Evolutionary conservation across 2,329 filamentous ascomycete genomes (phyloP), one percentile per base, ranked within the genome.

Genomic region (Penicillium decumbens): DNA sequence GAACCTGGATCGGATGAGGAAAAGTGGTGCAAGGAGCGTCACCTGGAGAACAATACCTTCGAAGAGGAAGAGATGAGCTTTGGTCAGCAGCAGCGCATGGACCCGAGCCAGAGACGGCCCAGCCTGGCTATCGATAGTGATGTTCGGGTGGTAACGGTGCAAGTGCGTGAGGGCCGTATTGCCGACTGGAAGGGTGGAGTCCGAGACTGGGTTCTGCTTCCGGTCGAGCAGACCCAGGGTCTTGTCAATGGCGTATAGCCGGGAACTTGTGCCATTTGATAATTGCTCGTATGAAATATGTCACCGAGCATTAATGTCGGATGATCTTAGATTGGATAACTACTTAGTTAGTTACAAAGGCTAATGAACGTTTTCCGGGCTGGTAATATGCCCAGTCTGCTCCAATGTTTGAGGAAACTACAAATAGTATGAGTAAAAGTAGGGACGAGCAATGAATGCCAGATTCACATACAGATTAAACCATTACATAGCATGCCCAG

Each of bases 181-280:
- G 90, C 88, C 57, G 93, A 95, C 69, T 95, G 88, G 87, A 95
- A 95, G 75, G 92, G 93, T n/a, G 82, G 84, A 12, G 89, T 97
- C 4, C 82, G 87, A 61, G 92, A 97, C 66, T 97, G 83, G 82
- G 55, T 63, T 25, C 56, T 77, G 49, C 65, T 75, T 27, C 60
- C 65, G 33, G 62, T 66, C 29, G 67, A 64, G 27, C 61, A 53
- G 28, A 44, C 57, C 4, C 52, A 50, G 13, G 41, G 56, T 1
- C 46, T 65, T 30, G 61, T 69, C 40, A 71, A 70, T 57, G 68
- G 68, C 27, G 50, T 64, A 46, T 57, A 54, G 41, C 50, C 15
- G 35, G 54, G 45, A 38, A 41, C 28, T 3, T 27, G 2, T 12
- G 33, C 33, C 18, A 20, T 20, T 5, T 20, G 33, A 37, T 12